These are phyloP conservation scores for Saturnispora mendoncae DNA, from an alignment of 805 yeast species.

Conservation along the genomic window DNA sequence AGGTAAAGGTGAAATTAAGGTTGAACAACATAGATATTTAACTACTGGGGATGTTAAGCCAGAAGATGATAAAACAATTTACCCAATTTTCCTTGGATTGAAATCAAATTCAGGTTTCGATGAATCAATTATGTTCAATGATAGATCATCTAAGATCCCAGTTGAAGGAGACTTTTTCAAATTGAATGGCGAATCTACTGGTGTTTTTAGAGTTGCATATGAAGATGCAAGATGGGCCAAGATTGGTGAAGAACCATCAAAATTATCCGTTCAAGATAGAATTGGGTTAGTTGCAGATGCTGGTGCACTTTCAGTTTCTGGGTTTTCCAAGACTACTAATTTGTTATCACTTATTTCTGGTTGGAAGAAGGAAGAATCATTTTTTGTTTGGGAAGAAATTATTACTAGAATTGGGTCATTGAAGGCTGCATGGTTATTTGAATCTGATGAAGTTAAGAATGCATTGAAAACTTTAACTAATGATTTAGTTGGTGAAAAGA, in stretches of 20 bases:
- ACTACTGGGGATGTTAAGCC: slow-evolving; percentile 56
- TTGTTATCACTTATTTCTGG: slow-evolving; percentile 38
- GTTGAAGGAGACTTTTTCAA: slow-evolving; percentile 31
- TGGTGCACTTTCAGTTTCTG: slow-evolving; percentile 42
- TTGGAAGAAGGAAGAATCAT: slow-evolving; percentile 32
- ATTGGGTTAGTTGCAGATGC: slow-evolving; percentile 51
- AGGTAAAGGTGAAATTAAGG: slow-evolving; percentile 22
- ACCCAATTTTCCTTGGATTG: slow-evolving; percentile 47
- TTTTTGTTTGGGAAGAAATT: slow-evolving; percentile 52
- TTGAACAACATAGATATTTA: slow-evolving; percentile 55
- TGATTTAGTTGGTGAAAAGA: slow-evolving; percentile 21
- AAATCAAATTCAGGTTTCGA: slow-evolving; percentile 24
- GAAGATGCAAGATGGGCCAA: slow-evolving; percentile 31
- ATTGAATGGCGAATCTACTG: slow-evolving; percentile 43
- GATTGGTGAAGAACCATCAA: slow-evolving; percentile 31
- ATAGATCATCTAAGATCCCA: slow-evolving; percentile 18
- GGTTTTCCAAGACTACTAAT: slow-evolving; percentile 35
- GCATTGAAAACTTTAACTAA: slow-evolving; percentile 29
- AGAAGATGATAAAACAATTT: slow-evolving; percentile 50
- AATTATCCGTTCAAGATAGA: slow-evolving; percentile 41
- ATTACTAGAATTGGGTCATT: slow-evolving; percentile 32
- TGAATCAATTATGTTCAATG: slow-evolving; percentile 24
- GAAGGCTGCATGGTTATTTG: slow-evolving; percentile 32
- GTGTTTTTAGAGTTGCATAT: slow-evolving; percentile 48
- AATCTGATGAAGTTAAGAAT: slow-evolving; percentile 26